Percentiles rank a stretch among this genome's conserved stretches.
Conservation (phyloP, 208 protist species). For the Trypanosoma lewisi region DNA sequence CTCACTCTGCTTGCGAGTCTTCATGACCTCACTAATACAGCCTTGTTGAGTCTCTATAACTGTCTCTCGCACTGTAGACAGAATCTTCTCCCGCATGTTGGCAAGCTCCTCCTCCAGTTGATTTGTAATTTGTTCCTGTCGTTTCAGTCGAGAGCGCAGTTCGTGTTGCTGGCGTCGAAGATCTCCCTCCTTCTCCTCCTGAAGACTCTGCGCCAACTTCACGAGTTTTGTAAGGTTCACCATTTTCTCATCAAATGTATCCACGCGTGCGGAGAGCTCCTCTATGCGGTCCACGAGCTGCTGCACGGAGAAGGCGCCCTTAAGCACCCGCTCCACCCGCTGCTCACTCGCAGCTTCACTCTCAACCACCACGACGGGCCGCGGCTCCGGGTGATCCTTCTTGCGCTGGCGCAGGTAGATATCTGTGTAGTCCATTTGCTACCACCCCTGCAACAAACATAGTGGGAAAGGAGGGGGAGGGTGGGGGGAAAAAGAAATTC, state of each 20-base stretch:
- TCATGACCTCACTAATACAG: slow-evolving; percentile 1
- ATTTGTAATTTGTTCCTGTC: slow-evolving; percentile 59
- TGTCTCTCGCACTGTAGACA: slow-evolving; percentile 5
- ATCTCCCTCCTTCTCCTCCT: slow-evolving; percentile 65
- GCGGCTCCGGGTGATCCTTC: slow-evolving; percentile 3
- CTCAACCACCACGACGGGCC: neutral
- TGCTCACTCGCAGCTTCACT: slow-evolving; percentile 8
- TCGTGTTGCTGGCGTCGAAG: slow-evolving; percentile 69
- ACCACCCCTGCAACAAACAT: neutral
- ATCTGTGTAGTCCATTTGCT: slow-evolving; percentile 38
- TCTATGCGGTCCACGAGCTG: slow-evolving; percentile 57
- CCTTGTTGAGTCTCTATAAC: slow-evolving; percentile 11
- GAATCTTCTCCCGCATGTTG: slow-evolving; percentile 2
- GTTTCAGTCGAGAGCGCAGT: slow-evolving; percentile 56
- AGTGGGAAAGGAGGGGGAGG: neutral
- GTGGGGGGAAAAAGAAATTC: too few species aligned
- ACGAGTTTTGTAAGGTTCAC: slow-evolving; percentile 78
- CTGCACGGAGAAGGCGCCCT: slow-evolving; percentile 68
- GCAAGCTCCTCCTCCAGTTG: slow-evolving; percentile 44
- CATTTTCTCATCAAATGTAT: slow-evolving; percentile 74
- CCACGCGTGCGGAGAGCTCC: slow-evolving; percentile 37
- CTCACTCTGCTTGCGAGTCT: slow-evolving; percentile 10
- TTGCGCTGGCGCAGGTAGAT: slow-evolving; percentile 26
- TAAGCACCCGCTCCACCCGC: slow-evolving; percentile 51
- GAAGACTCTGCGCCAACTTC: slow-evolving; percentile 71